Evolutionary conservation across 371 early-diverging fungal genomes (phyloP).

Genomic region (Mycotypha africana): DNA sequence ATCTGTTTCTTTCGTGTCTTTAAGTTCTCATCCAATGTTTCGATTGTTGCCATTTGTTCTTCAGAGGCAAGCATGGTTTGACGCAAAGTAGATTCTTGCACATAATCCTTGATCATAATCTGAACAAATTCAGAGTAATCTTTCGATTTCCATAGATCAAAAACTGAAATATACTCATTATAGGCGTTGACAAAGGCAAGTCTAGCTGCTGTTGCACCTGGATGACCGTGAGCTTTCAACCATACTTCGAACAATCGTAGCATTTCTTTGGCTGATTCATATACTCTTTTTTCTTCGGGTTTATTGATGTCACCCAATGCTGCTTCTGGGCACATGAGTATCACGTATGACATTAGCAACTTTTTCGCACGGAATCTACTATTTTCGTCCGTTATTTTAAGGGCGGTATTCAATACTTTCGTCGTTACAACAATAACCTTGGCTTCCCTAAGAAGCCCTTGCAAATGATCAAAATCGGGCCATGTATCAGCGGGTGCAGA

Average conservation of each 20-base stretch:
- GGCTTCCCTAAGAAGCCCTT: slow-evolving; percentile 19
- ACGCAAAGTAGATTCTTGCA: slow-evolving; percentile 66
- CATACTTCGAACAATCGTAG: slow-evolving; percentile 53
- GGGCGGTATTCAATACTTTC: slow-evolving; percentile 22
- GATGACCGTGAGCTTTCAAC: slow-evolving; percentile 30
- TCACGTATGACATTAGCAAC: slow-evolving; percentile 65
- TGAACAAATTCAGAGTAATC: slow-evolving; percentile 58
- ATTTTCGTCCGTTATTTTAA: slow-evolving; percentile 22
- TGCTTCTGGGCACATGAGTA: slow-evolving; percentile 56
- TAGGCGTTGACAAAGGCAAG: slow-evolving; percentile 43
- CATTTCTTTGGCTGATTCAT: slow-evolving; percentile 39
- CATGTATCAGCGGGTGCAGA: slow-evolving; percentile 14
- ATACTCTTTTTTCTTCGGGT: slow-evolving; percentile 42
- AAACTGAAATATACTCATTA: slow-evolving; percentile 52
- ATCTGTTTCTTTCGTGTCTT: slow-evolving; percentile 25
- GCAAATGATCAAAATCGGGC: slow-evolving; percentile 28
- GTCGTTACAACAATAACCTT: slow-evolving; percentile 30
- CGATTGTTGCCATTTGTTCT: slow-evolving; percentile 49
- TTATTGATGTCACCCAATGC: slow-evolving; percentile 48
- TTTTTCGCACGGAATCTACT: slow-evolving; percentile 49
- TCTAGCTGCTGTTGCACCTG: slow-evolving; percentile 23
- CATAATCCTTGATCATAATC: slow-evolving; percentile 61
- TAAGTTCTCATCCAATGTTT: slow-evolving; percentile 49
- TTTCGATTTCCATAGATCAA: slow-evolving; percentile 67
- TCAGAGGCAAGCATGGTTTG: slow-evolving; percentile 41